Base-by-base conservation (phyloP, 1,139 yeast genomes). In the Candida glucosophila region DNA sequence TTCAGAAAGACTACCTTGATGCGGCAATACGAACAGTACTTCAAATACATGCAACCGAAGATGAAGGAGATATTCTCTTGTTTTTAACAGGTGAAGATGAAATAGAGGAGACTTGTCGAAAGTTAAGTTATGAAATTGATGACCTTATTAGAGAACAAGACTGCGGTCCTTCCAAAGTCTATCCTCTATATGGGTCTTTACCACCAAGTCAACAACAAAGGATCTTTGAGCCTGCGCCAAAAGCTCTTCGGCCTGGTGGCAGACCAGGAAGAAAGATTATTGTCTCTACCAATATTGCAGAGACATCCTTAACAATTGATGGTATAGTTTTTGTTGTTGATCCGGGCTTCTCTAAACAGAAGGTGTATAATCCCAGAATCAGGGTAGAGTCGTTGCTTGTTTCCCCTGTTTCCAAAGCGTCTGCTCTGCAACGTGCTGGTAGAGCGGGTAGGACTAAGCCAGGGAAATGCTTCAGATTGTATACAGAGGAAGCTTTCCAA, bases 391-490 rank as follows among this genome's bases (percentile, higher is more conserved):
- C 96, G 1, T 65, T 90, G 41, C 67, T 90, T 29, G 97, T 90
- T 5, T 83, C 95, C 6, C 98, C 98, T 23, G 88, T 90, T 36
- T 88, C 97, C 10, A 90, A 86, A 55, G 98, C 98, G 0, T 77
- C 93, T 28, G 95, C 98, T 1, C 96, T 88, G 55, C 98, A 90
- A 57, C 74, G 98, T 58, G 97, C 98, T 17, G 98, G 98, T 71
- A 86, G 98, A 73, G 98, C 98, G 31, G 98, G 98, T 65, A 92
- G 98, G 73, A 90, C 98, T 5, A 73, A 95, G 47, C 97, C 98
- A 6, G 98, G 98, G 49, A 90, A 90, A 53, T 88, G 97, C 57
- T 90, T 88, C 70, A 70, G 98, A 47, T 67, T 90, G 31, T 90
- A 90, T 56, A 90, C 98, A 1, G 97, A 90, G 49, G 96, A 86